Evolutionary conservation across 768 basidiomycete genomes (phyloP).

Genomic region (Suillus spraguei): DNA sequence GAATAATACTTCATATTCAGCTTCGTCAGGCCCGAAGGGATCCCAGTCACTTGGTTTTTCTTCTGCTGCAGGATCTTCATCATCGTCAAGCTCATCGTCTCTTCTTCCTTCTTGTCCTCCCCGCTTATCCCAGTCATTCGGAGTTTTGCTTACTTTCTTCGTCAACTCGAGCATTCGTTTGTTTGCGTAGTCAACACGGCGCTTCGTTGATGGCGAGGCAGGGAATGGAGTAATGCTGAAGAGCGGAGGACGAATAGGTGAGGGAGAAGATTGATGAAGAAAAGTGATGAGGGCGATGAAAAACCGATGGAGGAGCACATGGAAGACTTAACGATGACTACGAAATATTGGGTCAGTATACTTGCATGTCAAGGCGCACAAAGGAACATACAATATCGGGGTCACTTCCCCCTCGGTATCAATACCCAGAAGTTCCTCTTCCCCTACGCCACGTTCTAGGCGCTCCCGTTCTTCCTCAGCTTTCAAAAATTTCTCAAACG

Average conservation of each 20-base stretch:
- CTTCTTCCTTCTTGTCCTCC: constrained; percentile 24
- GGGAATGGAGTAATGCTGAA: constrained; percentile 30
- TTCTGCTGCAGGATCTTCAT: constrained; percentile 24
- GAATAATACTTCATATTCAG: constrained; percentile 19
- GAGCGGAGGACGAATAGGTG: constrained; percentile 28
- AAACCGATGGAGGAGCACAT: neutral
- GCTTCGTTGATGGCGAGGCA: constrained; percentile 25
- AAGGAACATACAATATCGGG: constrained; percentile 27
- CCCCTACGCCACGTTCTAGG: constrained; percentile 16
- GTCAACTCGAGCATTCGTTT: constrained; percentile 31
- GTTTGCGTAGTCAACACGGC: constrained; percentile 34
- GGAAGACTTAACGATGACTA: constrained; percentile 32
- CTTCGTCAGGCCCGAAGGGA: constrained; percentile 30
- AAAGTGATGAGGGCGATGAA: neutral
- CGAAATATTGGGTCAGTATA: neutral
- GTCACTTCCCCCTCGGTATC: constrained; percentile 31
- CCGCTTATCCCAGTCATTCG: constrained; percentile 16
- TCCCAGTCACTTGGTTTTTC: constrained; percentile 36
- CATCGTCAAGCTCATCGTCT: constrained; percentile 22
- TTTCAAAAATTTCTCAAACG: constrained; percentile 30
- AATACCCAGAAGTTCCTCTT: constrained; percentile 21
- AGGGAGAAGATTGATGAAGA: constrained; percentile 8
- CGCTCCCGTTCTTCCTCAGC: constrained; percentile 32
- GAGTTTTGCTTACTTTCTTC: constrained; percentile 30
- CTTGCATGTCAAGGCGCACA: constrained; percentile 4